A percentile compares a stretch with the other conserved stretches of the same genome.
These are phyloP conservation scores for Elsinoe batatas DNA, from an alignment of 2,329 filamentous ascomycete genomes.

Conservation along the genomic window DNA sequence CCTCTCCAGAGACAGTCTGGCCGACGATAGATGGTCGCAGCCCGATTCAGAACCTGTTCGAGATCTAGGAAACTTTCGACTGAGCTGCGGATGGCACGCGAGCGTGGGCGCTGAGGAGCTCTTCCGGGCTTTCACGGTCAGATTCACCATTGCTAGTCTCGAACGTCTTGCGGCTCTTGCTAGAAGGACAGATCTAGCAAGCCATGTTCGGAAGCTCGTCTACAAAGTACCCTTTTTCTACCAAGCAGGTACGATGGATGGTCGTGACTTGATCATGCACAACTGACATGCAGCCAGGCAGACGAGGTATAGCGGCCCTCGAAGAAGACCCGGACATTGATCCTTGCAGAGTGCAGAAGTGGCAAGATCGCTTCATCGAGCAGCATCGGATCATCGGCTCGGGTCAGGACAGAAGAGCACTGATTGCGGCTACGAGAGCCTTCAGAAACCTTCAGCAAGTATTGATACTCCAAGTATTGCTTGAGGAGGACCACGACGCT, in stretches of 20 bases:
- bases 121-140: constrained; percentile 42
- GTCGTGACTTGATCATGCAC: neutral
- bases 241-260: constrained; percentile 36
- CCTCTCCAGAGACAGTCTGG: constrained; percentile 43
- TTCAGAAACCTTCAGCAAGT: constrained; percentile 55
- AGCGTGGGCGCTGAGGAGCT: constrained; percentile 42
- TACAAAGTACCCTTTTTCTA: constrained; percentile 53
- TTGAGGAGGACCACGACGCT: constrained; percentile 47
- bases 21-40: constrained; percentile 28
- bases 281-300: neutral
- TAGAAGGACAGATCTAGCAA: constrained; percentile 39
- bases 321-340: constrained; percentile 20
- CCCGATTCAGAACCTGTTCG: constrained; percentile 34
- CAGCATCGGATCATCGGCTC: constrained; percentile 43
- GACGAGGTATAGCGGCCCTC: constrained; percentile 16
- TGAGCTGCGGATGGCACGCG: constrained; percentile 41
- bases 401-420: constrained; percentile 41
- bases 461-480: constrained; percentile 53
- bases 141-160: constrained; percentile 43
- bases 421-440: constrained; percentile 46
- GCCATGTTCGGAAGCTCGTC: constrained; percentile 49
- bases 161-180: constrained; percentile 41
- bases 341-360: constrained; percentile 31
- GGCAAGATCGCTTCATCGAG: constrained; percentile 39
- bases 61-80: constrained; percentile 38